Evolutionary conservation across 805 yeast species (phyloP).

Genomic region (Yarrowia porcina): DNA sequence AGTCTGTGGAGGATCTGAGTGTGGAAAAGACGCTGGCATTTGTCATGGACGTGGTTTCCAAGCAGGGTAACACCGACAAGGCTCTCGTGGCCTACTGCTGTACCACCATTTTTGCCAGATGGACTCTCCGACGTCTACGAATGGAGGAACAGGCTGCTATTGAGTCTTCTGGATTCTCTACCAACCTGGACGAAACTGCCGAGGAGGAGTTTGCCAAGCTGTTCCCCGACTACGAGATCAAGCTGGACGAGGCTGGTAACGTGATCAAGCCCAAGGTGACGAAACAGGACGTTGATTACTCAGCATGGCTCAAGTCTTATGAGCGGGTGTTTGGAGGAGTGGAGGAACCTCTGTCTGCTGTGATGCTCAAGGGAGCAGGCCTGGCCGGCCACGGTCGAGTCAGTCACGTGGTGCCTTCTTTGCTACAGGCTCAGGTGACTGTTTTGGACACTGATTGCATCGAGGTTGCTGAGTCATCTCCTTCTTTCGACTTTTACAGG

Average conservation of each 20-base stretch:
- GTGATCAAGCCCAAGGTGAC: constrained; percentile 22
- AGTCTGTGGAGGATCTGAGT: constrained; percentile 3
- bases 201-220: constrained; percentile 76
- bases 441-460: not conserved
- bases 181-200: constrained; percentile 59
- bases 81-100: constrained; percentile 9
- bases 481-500: constrained; percentile 59
- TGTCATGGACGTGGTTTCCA: not conserved
- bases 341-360: not conserved
- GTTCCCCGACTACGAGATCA: constrained; percentile 78
- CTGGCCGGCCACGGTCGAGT: not conserved
- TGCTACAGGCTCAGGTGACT: constrained; percentile 1
- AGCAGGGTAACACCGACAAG: not conserved
- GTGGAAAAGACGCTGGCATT: constrained; percentile 15
- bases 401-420: not conserved
- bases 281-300: constrained; percentile 7
- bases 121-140: constrained; percentile 72
- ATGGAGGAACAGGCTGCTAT: constrained; percentile 60
- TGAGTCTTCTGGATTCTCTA: constrained; percentile 60
- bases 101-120: constrained; percentile 58
- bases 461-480: not conserved
- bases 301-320: not conserved
- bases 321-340: not conserved
- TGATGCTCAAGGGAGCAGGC: not conserved
- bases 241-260: constrained; percentile 12